These are phyloP conservation scores for Cyclotella baltica DNA, from an alignment of 108 stramenopile species.

Conservation along the genomic window DNA sequence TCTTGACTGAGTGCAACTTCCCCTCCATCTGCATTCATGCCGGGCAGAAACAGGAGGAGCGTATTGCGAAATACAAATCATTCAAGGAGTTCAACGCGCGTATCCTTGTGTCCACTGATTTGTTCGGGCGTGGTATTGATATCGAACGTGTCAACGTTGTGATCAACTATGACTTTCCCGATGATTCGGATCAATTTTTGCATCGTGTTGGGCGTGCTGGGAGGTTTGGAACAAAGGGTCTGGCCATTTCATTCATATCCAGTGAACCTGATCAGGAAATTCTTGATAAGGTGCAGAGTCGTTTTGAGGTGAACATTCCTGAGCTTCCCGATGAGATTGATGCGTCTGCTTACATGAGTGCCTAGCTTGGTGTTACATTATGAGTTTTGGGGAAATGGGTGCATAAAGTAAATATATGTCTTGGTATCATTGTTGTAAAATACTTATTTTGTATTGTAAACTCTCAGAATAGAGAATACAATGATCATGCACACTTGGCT, in stretches of 20 bases:
- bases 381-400: no score
- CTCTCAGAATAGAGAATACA: no score
- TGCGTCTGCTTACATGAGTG: conserved; percentile 94
- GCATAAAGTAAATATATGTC: no score
- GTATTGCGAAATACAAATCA: conserved; percentile 95
- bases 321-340: conserved; percentile 99
- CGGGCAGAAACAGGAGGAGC: conserved; percentile 96
- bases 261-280: conserved; percentile 94
- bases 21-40: conserved; percentile 99
- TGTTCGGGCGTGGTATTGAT: conserved; percentile 99
- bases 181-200: conserved; percentile 97
- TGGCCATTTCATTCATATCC: conserved; percentile 98
- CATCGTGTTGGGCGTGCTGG: conserved; percentile 99
- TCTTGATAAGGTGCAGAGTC: conserved; percentile 93
- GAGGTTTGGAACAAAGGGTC: conserved; percentile 99
- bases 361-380: conserved; percentile 60
- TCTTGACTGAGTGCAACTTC: conserved; percentile 99
- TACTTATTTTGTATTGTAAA: no score
- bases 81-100: conserved; percentile 99
- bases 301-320: conserved; percentile 98
- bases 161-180: conserved; percentile 99
- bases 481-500: no score
- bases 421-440: no score
- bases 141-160: conserved; percentile 99
- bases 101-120: conserved; percentile 98